Percentiles rank a stretch among this genome's conserved stretches.
Conservation (phyloP, 202 grass and related monocot species). For the Schoenoplectus triqueter region DNA sequence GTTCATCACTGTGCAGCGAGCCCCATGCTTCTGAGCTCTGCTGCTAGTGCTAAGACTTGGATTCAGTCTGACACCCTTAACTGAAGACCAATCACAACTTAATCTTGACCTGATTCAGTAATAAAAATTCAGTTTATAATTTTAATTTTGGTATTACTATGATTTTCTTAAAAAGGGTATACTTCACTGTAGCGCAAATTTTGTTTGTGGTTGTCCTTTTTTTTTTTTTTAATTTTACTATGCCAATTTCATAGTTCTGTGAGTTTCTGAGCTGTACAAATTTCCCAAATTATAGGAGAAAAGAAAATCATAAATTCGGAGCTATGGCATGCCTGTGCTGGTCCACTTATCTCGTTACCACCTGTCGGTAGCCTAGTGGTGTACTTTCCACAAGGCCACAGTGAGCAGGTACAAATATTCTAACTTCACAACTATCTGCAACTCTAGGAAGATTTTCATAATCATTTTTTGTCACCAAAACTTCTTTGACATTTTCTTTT, state of each 20-base stretch:
- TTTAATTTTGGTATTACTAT: background rate
- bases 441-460: background rate
- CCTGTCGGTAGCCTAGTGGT: conserved; percentile 86
- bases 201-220: background rate
- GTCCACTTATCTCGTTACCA: conserved; percentile 79
- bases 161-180: background rate
- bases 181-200: background rate
- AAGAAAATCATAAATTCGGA: conserved; percentile 92
- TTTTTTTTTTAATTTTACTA: background rate
- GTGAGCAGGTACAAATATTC: conserved; percentile 68
- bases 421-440: background rate
- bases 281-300: conserved; percentile 60
- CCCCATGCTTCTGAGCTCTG: background rate
- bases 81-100: conserved; percentile 14
- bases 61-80: background rate
- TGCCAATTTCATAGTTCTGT: background rate
- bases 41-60: no score
- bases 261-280: background rate
- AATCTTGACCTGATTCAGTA: background rate
- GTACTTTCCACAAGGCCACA: conserved; percentile 98
- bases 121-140: background rate
- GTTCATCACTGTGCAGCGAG: background rate
- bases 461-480: background rate
- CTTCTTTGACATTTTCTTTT: conserved; percentile 21
- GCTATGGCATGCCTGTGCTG: conserved; percentile 96